Conservation (phyloP, 2,329 filamentous ascomycete genomes). For the Biscogniauxia mediterranea region DNA sequence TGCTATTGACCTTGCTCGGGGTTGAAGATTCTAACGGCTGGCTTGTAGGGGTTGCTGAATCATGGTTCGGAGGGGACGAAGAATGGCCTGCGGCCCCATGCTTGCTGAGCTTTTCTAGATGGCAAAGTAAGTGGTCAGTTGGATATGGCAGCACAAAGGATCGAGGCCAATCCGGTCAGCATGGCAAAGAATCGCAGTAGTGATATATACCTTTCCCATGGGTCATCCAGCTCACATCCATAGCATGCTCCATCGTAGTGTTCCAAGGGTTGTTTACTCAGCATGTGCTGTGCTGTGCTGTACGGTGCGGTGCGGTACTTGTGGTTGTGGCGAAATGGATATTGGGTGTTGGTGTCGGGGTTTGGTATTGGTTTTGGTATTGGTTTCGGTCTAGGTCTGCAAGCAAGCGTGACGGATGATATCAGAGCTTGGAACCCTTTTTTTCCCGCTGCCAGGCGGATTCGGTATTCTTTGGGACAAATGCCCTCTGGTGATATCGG, state of each 20-base stretch:
- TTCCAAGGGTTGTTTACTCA: background rate
- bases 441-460: background rate
- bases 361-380: too few relatives aligned
- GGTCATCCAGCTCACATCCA: slow-evolving; percentile 87
- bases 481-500: background rate
- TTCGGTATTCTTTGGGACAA: background rate
- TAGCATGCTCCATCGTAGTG: slow-evolving; percentile 68
- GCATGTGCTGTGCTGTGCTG: background rate
- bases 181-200: background rate
- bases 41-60: slow-evolving; percentile 18
- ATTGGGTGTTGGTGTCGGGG: too few relatives aligned
- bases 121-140: slow-evolving; percentile 15
- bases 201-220: slow-evolving; percentile 73
- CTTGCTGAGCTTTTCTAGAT: slow-evolving; percentile 26
- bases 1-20: slow-evolving; percentile 26
- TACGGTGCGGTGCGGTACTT: too few relatives aligned
- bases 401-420: background rate
- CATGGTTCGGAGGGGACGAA: slow-evolving; percentile 22
- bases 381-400: background rate
- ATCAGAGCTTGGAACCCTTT: background rate
- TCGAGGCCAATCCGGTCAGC: too few relatives aligned
- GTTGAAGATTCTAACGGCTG: slow-evolving; percentile 17
- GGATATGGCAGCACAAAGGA: background rate
- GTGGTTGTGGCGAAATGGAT: too few relatives aligned
- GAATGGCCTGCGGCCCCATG: slow-evolving; percentile 20